Base-by-base conservation (phyloP, 1,284 basidiomycete species). In the Athelia psychrophila region DNA sequence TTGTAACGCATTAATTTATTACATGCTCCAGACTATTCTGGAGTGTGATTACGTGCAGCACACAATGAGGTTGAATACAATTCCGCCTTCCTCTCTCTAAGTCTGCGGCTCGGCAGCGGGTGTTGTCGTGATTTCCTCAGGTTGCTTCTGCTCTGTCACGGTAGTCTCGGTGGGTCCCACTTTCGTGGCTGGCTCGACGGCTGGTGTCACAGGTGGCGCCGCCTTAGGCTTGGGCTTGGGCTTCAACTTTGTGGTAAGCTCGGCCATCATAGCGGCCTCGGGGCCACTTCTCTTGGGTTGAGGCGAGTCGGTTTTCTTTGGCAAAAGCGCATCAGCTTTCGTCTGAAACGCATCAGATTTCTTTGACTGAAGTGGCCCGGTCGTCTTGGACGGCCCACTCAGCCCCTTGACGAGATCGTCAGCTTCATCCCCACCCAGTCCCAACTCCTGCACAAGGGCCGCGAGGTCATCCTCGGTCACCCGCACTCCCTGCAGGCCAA, bases 381-480 rank as follows among this genome's bases (percentile, higher is more conserved):
- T 42, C 38, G 6, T 42, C 38, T n/a, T 42, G n/a, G 16, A n/a
- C 9, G 38, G 48, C 6, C 60, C 70, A 27, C 65, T 66, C 24
- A 89, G 66, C 8, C 81, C 84, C 63, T 79, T 83, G 18, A 85
- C 81, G 53, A 90, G 66, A 54, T 88, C 84, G 2, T 75, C 80
- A 10, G 88, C 87, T 25, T 88, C 87, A 38, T 88, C 83, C 8
- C 80, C 87, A 36, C 78, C 83, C 35, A 92, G 71, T 3, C 89
- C 88, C 18, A 92, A 71, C 58, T 90, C 86, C 46, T 79, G 79
- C 4, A 91, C 80, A 27, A 92, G 70, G 53, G 82, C 78, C 48
- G 68, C 68, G 56, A 92, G 70, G 53, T 92, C 89, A 23, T 87
- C 84, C 53, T 86, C 78, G 3, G 87, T 87, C n/a, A 86, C 84